These are phyloP conservation scores for Nannizziopsis barbatae DNA, from an alignment of 2,329 filamentous ascomycete species.

Conservation along the genomic window DNA sequence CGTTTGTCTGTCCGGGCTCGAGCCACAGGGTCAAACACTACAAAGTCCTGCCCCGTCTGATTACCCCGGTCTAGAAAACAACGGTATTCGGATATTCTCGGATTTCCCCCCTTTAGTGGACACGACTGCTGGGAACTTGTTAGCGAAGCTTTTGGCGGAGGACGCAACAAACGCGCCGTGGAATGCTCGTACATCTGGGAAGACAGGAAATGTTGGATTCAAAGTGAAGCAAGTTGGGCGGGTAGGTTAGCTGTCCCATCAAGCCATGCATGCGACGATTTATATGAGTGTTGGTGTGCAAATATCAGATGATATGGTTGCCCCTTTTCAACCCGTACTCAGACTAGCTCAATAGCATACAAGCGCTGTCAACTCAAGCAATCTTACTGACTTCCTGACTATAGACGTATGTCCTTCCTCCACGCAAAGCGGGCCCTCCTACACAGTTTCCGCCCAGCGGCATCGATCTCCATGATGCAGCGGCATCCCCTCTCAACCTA, in stretches of 20 bases:
- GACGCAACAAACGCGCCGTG: slow-evolving; percentile 57
- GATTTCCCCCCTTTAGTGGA: slow-evolving; percentile 57
- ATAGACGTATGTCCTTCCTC: slow-evolving; percentile 46
- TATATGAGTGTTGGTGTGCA: too few species aligned
- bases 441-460: slow-evolving; percentile 39
- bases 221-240: slow-evolving; percentile 64
- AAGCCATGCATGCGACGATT: slow-evolving; percentile 3
- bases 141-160: slow-evolving; percentile 53
- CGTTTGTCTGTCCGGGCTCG: slow-evolving; percentile 68
- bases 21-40: slow-evolving; percentile 18
- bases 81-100: slow-evolving; percentile 55
- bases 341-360: neutral
- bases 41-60: slow-evolving; percentile 9
- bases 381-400: neutral
- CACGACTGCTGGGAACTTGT: slow-evolving; percentile 53
- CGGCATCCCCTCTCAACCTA: slow-evolving; percentile 46
- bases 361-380: neutral
- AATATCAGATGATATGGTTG: too few species aligned
- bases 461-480: slow-evolving; percentile 38
- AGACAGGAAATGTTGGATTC: slow-evolving; percentile 47
- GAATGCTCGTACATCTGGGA: slow-evolving; percentile 47
- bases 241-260: slow-evolving; percentile 48
- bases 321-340: too few species aligned
- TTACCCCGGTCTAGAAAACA: slow-evolving; percentile 40
- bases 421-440: slow-evolving; percentile 51